These are phyloP conservation scores for Drechslera avenae DNA, from an alignment of 2,329 filamentous ascomycete species.

Conservation along the genomic window DNA sequence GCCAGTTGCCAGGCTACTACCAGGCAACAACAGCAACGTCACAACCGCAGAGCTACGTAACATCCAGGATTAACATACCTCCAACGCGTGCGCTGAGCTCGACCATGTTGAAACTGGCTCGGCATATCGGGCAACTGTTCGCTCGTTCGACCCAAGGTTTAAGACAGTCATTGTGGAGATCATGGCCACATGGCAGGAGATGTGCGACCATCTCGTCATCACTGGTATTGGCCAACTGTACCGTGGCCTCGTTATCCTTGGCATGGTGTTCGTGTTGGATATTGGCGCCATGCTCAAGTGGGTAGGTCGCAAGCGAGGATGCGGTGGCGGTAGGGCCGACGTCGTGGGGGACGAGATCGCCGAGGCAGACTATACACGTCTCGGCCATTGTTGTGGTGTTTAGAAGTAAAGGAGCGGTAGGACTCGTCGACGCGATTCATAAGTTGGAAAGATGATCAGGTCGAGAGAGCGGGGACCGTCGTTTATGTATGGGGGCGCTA, in stretches of 20 bases:
- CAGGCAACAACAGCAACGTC: slow-evolving; percentile 23
- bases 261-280: slow-evolving; percentile 22
- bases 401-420: slow-evolving; percentile 26
- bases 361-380: slow-evolving; percentile 73
- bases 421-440: slow-evolving; percentile 40
- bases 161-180: slow-evolving; percentile 90
- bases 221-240: slow-evolving; percentile 44
- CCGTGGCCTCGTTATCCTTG: slow-evolving; percentile 20
- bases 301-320: slow-evolving; percentile 30
- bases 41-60: slow-evolving; percentile 21
- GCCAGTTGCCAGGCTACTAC: slow-evolving; percentile 28
- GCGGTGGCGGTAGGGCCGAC: slow-evolving; percentile 46
- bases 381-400: slow-evolving; percentile 60
- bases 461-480: slow-evolving; percentile 36
- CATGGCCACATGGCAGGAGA: slow-evolving; percentile 80
- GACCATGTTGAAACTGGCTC: slow-evolving; percentile 87
- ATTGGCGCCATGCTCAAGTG: slow-evolving; percentile 37
- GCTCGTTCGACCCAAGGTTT: slow-evolving; percentile 94
- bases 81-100: slow-evolving; percentile 79
- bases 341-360: slow-evolving; percentile 67
- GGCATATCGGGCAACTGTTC: slow-evolving; percentile 97
- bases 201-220: slow-evolving; percentile 64
- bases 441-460: slow-evolving; percentile 39
- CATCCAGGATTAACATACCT: slow-evolving; percentile 60
- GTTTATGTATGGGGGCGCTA: slow-evolving; percentile 29